Percentiles rank a stretch among this genome's conserved stretches.
phyloP scores from a whole-genome alignment of 768 basidiomycete genomes.

The Phanerochaete carnosa region DNA sequence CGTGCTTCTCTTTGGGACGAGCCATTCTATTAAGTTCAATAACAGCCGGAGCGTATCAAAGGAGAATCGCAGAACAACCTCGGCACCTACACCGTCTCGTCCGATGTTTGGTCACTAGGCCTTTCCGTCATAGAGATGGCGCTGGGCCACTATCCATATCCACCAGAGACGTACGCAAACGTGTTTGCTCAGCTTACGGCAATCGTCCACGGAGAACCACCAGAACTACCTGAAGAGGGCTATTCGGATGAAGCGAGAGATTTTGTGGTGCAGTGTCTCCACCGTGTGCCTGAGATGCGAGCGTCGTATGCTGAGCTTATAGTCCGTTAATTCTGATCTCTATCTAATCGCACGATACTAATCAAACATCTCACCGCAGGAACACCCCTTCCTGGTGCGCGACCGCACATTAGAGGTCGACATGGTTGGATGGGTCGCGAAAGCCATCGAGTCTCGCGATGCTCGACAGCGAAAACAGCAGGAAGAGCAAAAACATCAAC shows the following conservation, averaged over 20 bases:
- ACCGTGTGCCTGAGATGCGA: slow-evolving; percentile 74
- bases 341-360: background rate
- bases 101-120: slow-evolving; percentile 97
- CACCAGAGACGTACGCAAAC: slow-evolving; percentile 95
- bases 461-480: slow-evolving; percentile 15
- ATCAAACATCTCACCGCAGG: slow-evolving; percentile 31
- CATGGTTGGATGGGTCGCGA: slow-evolving; percentile 80
- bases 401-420: slow-evolving; percentile 66
- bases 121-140: slow-evolving; percentile 92
- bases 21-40: slow-evolving; percentile 1
- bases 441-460: slow-evolving; percentile 36
- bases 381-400: slow-evolving; percentile 74
- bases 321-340: slow-evolving; percentile 36
- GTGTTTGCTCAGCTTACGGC: slow-evolving; percentile 97
- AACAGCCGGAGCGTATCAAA: slow-evolving; percentile 91
- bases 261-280: slow-evolving; percentile 78
- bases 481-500: slow-evolving; percentile 13
- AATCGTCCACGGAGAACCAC: slow-evolving; percentile 93
- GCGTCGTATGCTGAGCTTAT: slow-evolving; percentile 84
- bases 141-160: slow-evolving; percentile 89
- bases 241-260: slow-evolving; percentile 72
- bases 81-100: slow-evolving; percentile 92
- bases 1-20: slow-evolving; percentile 28
- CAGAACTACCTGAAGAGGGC: slow-evolving; percentile 70
- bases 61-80: slow-evolving; percentile 86